Base-by-base conservation (phyloP, 306 rosid genomes). In the Quillaja saponaria region DNA sequence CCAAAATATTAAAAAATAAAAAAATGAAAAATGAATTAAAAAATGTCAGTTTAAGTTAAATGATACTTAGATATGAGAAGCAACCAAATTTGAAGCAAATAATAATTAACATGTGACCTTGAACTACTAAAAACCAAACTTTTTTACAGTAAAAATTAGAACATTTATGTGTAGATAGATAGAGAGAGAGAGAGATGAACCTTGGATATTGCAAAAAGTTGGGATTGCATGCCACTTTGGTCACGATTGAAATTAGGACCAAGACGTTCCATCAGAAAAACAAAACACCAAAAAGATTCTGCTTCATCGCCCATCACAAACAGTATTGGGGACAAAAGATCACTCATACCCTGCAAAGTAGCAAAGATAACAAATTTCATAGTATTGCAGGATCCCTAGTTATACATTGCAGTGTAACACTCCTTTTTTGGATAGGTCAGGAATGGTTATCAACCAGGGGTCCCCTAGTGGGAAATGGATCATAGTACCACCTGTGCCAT, bases 211-310 rank as follows among this genome's bases (percentile, higher is more conserved):
- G 99, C 91, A 85, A 94, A 94, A 44, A 94, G 97, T 77, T 94
- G 99, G 63, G 97, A 86, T 74, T 94, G 99, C 99, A 94, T 94
- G 81, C 99, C 99, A 47, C 82, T 94, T 76, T 94, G 99, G 75
- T 94, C 97, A 39, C 97, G 99, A 67, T 94, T 94, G 69, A 94
- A 94, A 80, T 94, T 94, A 57, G 99, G 96, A 68, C 99, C 99
- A 17, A 94, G 90, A 38, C 96, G 95, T 66, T 85, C 96, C 99
- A 94, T 83, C 55, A 94, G 75, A 15, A 90, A 84, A 71, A 83
- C 97, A 75, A 94, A 94, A 78, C 97, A 94, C 99, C 99, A 94
- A 81, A 94, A 94, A 54, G 99, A 80, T 65, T 86, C 91, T 3
- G 99, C 83, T 61, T 94, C 99, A 80, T 89, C 95, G 48, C 58